Evolutionary conservation across 768 basidiomycete genomes (phyloP), one percentile per base, ranked within the genome.

Genomic region (Collybiopsis confluens): DNA sequence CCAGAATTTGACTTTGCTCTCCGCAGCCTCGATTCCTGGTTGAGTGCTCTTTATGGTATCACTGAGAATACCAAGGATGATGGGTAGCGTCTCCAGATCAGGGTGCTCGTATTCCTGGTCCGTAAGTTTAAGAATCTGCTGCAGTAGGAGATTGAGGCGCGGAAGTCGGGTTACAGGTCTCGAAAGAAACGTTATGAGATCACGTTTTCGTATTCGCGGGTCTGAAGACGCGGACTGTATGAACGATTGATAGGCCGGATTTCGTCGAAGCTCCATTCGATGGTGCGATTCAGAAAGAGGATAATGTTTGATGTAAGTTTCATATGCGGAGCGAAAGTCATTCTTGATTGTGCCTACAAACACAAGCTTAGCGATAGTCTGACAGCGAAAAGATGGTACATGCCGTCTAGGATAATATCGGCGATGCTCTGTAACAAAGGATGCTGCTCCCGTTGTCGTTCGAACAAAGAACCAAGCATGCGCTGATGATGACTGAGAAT

Each of bases 111-210:
- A 52, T n/a, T 83, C 81, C 20, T 73, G 73, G 35, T 79, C 78
- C 0, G 88, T 89, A 37, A 80, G 65, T 61, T 90, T 86, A 52
- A 81, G 68, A 10, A 87, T 75, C 47, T 85, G 80, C 57, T 89
- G 84, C 10, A 96, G 73, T 1, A 92, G 71, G 10, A 96, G 79
- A 40, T 80, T 80, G 1, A 94, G 73, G 24, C 93, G 79, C 6
- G 91, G 92, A 23, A 96, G 79, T n/a, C 92, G 85, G 3, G 91
- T 93, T 27, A 94, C 86, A 0, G 93, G 92, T 4, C 93, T 79
- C 11, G 89, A 90, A 23, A 95, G 75, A 61, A 96, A 88, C 2
- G 88, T 88, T 56, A 86, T 80, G 42, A 92, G 67, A 62, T 92
- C 91, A 43, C 89, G 83, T 65, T 86, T 88, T 48, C 77, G 82